Percentiles rank a stretch among this genome's conserved stretches.
These are phyloP conservation scores for Solanum tarapatanum DNA, from an alignment of 257 asterid genomes.

Conservation along the genomic window DNA sequence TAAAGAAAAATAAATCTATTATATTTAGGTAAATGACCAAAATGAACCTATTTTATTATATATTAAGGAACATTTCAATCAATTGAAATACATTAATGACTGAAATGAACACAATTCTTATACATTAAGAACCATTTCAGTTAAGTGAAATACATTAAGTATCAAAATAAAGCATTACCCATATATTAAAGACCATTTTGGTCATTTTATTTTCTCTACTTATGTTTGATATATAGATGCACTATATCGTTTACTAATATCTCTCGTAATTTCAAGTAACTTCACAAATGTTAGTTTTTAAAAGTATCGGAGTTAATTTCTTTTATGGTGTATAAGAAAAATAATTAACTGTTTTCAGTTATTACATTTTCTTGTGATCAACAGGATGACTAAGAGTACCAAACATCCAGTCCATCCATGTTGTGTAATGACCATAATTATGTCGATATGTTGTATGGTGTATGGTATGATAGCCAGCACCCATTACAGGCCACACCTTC, in stretches of 20 bases:
- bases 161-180: no score
- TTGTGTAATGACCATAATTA: conserved; percentile 88
- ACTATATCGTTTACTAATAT: not conserved
- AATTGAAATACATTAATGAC: not conserved
- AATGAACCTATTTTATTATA: no score
- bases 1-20: no score
- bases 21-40: no score
- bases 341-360: not conserved
- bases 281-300: not conserved
- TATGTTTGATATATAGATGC: not conserved
- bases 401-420: conserved; percentile 99
- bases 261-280: not conserved
- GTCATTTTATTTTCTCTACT: not conserved
- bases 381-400: conserved; percentile 86
- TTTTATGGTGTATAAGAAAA: not conserved
- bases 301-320: not conserved
- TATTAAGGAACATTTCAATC: not conserved
- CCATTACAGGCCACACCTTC: conserved; percentile 90
- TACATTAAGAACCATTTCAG: no score
- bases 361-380: conserved; percentile 44
- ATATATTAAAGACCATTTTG: no score
- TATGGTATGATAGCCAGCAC: conserved; percentile 94
- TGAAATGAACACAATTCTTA: not conserved
- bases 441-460: conserved; percentile 98
- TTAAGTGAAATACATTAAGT: no score